Conservation (phyloP, 2,329 filamentous ascomycete genomes). For the Penicillium paneum region DNA sequence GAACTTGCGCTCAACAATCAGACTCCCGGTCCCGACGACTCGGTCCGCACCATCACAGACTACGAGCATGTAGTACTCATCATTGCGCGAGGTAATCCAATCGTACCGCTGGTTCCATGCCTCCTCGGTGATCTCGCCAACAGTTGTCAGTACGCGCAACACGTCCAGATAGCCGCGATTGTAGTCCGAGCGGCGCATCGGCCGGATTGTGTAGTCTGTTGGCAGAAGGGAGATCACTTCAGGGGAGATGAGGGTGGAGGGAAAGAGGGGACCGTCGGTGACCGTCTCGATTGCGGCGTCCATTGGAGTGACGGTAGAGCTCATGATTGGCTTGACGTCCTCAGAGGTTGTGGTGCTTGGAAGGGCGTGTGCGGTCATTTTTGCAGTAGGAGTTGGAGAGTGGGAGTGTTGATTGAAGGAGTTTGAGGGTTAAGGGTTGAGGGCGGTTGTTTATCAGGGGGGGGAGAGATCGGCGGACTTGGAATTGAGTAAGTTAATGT, state of each 20-base stretch:
- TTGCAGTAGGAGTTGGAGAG: conserved; percentile 7
- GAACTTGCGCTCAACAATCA: conserved; percentile 86
- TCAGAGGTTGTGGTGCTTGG: conserved; percentile 15
- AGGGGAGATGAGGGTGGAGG: conserved; percentile 70
- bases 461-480: not conserved
- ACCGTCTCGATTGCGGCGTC: conserved; percentile 20
- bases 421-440: not conserved
- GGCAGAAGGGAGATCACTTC: conserved; percentile 70
- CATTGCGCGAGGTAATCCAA: conserved; percentile 70
- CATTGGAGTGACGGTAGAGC: conserved; percentile 19
- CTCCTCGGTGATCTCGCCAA: conserved; percentile 76
- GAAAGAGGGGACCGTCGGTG: conserved; percentile 65
- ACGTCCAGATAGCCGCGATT: conserved; percentile 83
- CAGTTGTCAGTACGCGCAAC: conserved; percentile 83
- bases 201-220: conserved; percentile 75
- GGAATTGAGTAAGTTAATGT: not conserved
- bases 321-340: conserved; percentile 18
- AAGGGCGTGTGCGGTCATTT: conserved; percentile 19
- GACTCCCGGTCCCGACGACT: conserved; percentile 84
- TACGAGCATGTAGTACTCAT: conserved; percentile 81
- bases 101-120: conserved; percentile 77
- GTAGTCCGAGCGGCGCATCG: conserved; percentile 76
- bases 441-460: conserved; percentile 7
- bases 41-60: conserved; percentile 68
- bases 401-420: not conserved